Evolutionary conservation across 2,329 filamentous ascomycete species (phyloP), one percentile per base, ranked within the genome.

Genomic region (Colletotrichum musae): DNA sequence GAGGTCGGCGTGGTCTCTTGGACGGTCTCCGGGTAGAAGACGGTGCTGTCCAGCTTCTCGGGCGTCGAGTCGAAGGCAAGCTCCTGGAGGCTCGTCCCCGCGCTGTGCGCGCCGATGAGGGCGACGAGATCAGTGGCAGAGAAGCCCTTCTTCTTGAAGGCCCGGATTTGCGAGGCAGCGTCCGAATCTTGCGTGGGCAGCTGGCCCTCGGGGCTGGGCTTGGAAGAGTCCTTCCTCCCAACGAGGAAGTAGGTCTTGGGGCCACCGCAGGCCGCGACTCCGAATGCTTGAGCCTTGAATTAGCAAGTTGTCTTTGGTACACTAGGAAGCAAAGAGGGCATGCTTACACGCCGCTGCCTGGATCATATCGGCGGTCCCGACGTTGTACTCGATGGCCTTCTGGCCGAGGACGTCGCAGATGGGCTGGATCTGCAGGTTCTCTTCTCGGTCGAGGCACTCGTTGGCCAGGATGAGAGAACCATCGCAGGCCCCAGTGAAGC

Each of bases 101-200:
- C 63, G 5, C 56, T 60, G 15, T 65, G 63, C 2, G 63, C 63
- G 2, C 63, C 63, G 3, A 65, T 26, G 2, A 65, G 63, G 28
- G 63, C 63, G 18, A 65, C 63, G 1, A 65, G 63, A 48, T 65
- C 63, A 9, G 56, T 61, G 10, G 56, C 9, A 6, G 63, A 47
- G 7, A 65, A 65, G 0, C 63, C 63, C 18, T 61, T 65, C 39
- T 65, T 65, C 56, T 60, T 60, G 41, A 65, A 65, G 15, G 63
- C 63, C 2, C 26, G 48, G 56, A 65, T 61, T 1, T 65, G 63
- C 2, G 63, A 39, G 10, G 63, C 63, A 7, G 63, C 63, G 39
- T 65, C 63, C 1, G 63, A 65, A 7, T 65, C 63, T 18, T 60
- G 63, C n/a, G 63, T 65, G 1, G 63, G 63, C 2, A 65, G 3